Percentiles rank a stretch among this genome's conserved stretches.
Conservation (phyloP, 1,139 yeast genomes). For the Saccharomycopsis hybrid region DNA sequence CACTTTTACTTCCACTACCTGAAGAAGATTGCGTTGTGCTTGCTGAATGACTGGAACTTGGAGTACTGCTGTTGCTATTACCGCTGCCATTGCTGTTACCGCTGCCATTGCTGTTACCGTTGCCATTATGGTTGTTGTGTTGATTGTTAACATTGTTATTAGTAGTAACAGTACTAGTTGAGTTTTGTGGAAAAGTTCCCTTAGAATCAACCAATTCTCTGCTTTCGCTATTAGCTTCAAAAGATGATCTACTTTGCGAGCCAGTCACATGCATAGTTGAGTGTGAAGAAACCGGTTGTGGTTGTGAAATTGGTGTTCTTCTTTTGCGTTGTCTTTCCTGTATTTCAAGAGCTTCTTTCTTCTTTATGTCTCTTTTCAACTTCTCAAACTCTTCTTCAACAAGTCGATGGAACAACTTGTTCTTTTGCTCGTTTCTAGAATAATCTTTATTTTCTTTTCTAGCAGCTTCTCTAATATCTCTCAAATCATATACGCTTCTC, state of each 20-base stretch:
- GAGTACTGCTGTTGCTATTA: slow-evolving; percentile 20
- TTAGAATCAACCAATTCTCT: background rate
- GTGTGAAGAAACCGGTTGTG: background rate
- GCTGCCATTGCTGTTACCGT: background rate
- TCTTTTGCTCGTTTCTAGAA: slow-evolving; percentile 29
- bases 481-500: slow-evolving; percentile 23
- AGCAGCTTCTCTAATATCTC: slow-evolving; percentile 36
- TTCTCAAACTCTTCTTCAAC: slow-evolving; percentile 45
- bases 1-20: slow-evolving; percentile 22
- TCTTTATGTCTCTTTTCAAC: slow-evolving; percentile 43
- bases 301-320: background rate
- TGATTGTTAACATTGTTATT: background rate
- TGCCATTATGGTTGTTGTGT: no score
- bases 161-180: background rate
- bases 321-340: slow-evolving; percentile 27
- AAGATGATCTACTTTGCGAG: no score
- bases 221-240: no score
- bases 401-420: slow-evolving; percentile 38
- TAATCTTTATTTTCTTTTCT: slow-evolving; percentile 36
- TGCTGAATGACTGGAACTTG: slow-evolving; percentile 21
- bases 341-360: slow-evolving; percentile 36
- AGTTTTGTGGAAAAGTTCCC: background rate
- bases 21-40: slow-evolving; percentile 15
- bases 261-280: no score
- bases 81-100: slow-evolving; percentile 24